Evolutionary conservation across 768 basidiomycete species (phyloP), one percentile per base, ranked within the genome.

Genomic region (Roridomyces roridus): DNA sequence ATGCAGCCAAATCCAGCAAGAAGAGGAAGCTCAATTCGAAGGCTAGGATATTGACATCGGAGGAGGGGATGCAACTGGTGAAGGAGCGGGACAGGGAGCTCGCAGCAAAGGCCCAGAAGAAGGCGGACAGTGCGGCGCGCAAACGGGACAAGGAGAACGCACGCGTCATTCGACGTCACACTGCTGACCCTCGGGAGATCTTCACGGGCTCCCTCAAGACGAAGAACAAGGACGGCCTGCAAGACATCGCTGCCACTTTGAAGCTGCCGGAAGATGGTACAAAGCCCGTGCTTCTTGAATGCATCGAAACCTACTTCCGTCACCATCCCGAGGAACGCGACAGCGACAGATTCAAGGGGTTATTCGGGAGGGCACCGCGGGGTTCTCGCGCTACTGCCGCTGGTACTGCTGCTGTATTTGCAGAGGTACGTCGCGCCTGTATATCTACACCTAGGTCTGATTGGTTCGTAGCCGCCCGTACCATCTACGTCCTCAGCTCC

Each of bases 151-250:
- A 54, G 31, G 52, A 54, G 34, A 54, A 37, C 26, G 7, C 17
- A 34, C 44, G 44, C 6, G 35, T 36, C 24, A 29, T 17, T 3
- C 20, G 31, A 6, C 31, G 52, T 21, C 31, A 31, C 6, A 44
- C 15, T 23, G 17, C 26, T 6, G 51, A 44, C 18, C 17, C 43
- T 9, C 11, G 11, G 35, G 17, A 12, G n/a, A 17, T 28, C 6
- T 54, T 54, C 26, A 46, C 44, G 3, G 44, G 43, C 5, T 35
- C 43, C n/a, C 40, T 52, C 12, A 52, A 21, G 14, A 42, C 51
- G 14, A 53, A 52, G 20, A 24, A 44, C 17, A 51, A 57, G n/a
- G 60, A 64, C 17, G 44, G 45, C 0, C 66, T 60, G 37, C 67
- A 35, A 20, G 51, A 53, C 36, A 24, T 53, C 18, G 51, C 51